Percentiles rank a stretch among this genome's conserved stretches.
phyloP scores from a whole-genome alignment of 805 yeast species.

The Kodamaea leandrae region DNA sequence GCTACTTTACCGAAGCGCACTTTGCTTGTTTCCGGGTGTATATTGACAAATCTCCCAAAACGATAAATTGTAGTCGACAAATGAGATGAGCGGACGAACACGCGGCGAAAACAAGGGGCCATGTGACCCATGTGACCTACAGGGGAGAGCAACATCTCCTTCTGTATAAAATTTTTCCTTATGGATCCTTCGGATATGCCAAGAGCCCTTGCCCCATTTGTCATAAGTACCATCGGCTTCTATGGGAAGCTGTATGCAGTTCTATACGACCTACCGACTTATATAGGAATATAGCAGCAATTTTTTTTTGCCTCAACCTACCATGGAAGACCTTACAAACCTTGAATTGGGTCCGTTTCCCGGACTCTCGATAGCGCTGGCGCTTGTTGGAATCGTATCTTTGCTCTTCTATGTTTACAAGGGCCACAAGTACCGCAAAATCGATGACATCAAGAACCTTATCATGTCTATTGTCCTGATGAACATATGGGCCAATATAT shows the following conservation, averaged over 20 bases:
- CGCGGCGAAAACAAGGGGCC: too few species aligned
- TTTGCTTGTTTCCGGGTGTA: too few species aligned
- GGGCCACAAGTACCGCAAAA: not conserved
- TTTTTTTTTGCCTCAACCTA: not conserved
- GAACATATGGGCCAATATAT: not conserved
- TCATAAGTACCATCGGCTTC: not conserved
- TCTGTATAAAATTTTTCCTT: too few species aligned
- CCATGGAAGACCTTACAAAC: not conserved
- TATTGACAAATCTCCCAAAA: too few species aligned
- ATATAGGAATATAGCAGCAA: not conserved
- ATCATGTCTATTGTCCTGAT: not conserved
- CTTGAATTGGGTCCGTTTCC: not conserved
- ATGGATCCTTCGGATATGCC: constrained; percentile 4
- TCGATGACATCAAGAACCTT: not conserved
- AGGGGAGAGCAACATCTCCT: too few species aligned
- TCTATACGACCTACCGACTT: not conserved
- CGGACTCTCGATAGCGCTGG: not conserved
- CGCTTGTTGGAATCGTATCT: not conserved
- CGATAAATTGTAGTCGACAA: too few species aligned
- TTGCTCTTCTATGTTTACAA: not conserved
- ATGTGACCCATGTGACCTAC: too few species aligned
- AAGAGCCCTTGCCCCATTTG: constrained; percentile 6
- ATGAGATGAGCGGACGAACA: too few species aligned
- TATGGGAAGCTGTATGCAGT: constrained; percentile 1
- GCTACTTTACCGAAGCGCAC: too few species aligned